Base-by-base conservation (phyloP, 768 basidiomycete species). In the Hortiboletus campestris region DNA sequence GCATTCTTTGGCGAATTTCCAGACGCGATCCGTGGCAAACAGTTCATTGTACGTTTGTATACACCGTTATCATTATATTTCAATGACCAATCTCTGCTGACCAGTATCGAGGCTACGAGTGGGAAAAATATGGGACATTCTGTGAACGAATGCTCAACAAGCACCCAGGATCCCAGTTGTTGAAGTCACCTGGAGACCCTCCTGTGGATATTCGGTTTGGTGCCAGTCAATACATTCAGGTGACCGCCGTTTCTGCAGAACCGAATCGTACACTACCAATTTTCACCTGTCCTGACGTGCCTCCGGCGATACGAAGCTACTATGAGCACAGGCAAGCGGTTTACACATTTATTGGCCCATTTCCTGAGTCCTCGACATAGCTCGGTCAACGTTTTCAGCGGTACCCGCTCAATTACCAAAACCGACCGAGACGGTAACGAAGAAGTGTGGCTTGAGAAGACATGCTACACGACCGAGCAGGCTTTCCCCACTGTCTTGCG, bases 1-100 rank as follows among this genome's bases (percentile, higher is more conserved):
- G 88, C 89, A 6, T 98, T 94, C 74, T 97, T 87, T 72, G 95
- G 96, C 25, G 90, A 86, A 62, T 95, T 95, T 75, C 93, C 93
- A 0, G 81, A 76, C 19, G 91, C 91, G 17, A 83, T 96, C 39
- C 82, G 88, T 52, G 85, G 89, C 63, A 96, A 95, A 70, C 90
- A 94, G 55, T 98, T 94, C 74, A 86, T 96, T 57, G 92, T 94
- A 71, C 57, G 81, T 57, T 50, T 28, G n/a, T 31, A 14, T 59
- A 51, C 22, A 28, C n/a, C 28, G 6, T 25, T 20, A 10, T 36
- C 20, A 1, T 38, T 17, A 2, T 29, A 22, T 57, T 12, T 36
- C 36, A 34, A 28, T 32, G 19, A 53, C 20, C 34, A 0, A 32
- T 43, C 12, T 61, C 50, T 57, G 48, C 25, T 39, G 46, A 44